A percentile compares a stretch with the other conserved stretches of the same genome.
Evolutionary conservation across 345 rosid genomes (phyloP).

Genomic region (Boechera stricta): DNA sequence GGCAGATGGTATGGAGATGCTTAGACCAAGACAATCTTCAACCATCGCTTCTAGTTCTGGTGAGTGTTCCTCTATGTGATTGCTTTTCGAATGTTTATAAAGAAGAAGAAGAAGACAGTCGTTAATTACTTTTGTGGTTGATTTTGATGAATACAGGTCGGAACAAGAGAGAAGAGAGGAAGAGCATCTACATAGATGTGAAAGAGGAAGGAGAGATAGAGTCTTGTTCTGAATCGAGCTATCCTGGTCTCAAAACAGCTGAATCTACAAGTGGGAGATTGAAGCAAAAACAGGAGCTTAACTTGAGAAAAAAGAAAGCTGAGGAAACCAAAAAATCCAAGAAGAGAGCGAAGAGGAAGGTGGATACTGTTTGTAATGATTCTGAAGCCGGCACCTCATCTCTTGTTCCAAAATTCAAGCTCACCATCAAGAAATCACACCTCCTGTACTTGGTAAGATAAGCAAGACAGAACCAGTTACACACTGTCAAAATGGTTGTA

Average conservation of each 20-base stretch:
- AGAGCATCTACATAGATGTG: conserved; percentile 18
- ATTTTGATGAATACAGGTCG: conserved; percentile 4
- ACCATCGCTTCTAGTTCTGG: conserved; percentile 24
- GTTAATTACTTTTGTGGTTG: not conserved
- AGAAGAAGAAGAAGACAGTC: not conserved
- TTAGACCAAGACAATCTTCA: conserved; percentile 1
- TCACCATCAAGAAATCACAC: conserved; percentile 38
- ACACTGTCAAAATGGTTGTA: not conserved
- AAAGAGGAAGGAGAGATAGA: conserved; percentile 17
- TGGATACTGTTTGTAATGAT: not conserved
- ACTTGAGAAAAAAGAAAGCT: conserved; percentile 29
- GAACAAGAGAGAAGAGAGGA: conserved; percentile 7
- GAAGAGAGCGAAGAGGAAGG: conserved; percentile 13
- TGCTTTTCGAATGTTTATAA: not conserved
- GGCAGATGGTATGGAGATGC: conserved; percentile 30
- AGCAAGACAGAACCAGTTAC: conserved; percentile 6
- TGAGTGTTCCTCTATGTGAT: conserved; percentile 22
- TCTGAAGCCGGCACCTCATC: conserved; percentile 10
- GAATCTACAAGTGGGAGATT: conserved; percentile 17
- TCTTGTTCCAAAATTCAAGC: conserved; percentile 30
- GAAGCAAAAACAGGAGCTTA: conserved; percentile 11
- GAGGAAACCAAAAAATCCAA: not conserved
- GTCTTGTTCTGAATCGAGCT: conserved; percentile 23
- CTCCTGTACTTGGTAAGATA: conserved; percentile 34
- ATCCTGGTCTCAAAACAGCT: not conserved